Evolutionary conservation across 148 eudicot genomes (phyloP), one percentile per base, ranked within the genome.

Genomic region (Rhododendron vialii): DNA sequence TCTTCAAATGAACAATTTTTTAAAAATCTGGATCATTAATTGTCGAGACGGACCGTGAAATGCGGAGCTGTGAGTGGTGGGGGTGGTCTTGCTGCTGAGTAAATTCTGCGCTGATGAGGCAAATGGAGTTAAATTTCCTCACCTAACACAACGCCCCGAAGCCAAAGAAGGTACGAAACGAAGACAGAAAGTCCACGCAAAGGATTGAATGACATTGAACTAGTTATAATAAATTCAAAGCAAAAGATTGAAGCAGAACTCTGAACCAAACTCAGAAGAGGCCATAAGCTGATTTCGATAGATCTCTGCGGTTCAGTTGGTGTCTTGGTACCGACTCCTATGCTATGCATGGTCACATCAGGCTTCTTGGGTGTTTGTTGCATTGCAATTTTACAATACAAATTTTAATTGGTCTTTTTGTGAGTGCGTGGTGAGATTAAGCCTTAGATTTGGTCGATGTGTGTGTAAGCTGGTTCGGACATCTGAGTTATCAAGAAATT

Each of bases 261-360:
- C 80, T 15, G 80, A 82, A 51, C 50, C 17, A 41, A 81, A n/a
- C 18, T 5, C 63, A 24, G 13, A 5, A n/a, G 59, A 55, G 57
- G 20, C 57, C 4, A 41, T 47, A 47, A 53, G 57, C 15, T 82
- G 84, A 82, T 82, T n/a, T 82, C 3, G 84, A 82, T 61, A n/a
- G 84, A 82, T 61, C 84, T 82, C 14, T 41, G 45, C 48, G 7
- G 33, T 59, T 59, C 28, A 18, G 12, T 82, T 35, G 9, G 17
- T 36, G 78, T 82, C 71, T 59, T 82, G 84, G 50, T 59, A 17
- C 22, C 36, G 47, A 26, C 75, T 30, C 51, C 84, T 26, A 24
- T 63, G 76, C 76, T 26, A 38, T 82, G 84, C 76, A 82, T 22
- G 22, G 84, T 63, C 75, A 82, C 75, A 63, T 82, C 76, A 20